Conservation (phyloP, 2,329 filamentous ascomycete species). For the Teratosphaeria viscida region DNA sequence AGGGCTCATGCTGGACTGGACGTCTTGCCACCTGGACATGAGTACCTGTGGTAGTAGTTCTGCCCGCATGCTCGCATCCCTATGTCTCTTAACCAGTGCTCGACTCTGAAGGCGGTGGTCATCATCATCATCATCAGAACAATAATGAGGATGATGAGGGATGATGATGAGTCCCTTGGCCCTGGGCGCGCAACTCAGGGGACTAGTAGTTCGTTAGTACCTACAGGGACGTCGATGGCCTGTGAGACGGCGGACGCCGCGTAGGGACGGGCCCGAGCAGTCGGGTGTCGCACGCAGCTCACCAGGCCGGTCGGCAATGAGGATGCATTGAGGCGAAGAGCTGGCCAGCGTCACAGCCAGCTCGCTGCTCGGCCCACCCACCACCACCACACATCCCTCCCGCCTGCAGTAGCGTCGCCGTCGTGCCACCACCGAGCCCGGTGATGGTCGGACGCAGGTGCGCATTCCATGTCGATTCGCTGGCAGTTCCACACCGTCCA, state of each 20-base stretch:
- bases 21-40: neutral
- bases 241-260: neutral
- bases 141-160: too few species aligned
- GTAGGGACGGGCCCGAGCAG: neutral
- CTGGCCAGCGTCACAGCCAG: too few species aligned
- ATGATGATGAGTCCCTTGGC: neutral
- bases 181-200: neutral
- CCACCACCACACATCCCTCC: neutral
- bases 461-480: neutral
- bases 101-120: neutral
- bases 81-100: neutral
- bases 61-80: neutral
- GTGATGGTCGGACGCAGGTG: neutral
- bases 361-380: neutral
- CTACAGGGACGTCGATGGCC: neutral
- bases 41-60: neutral
- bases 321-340: neutral
- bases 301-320: neutral
- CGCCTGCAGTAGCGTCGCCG: neutral
- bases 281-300: neutral
- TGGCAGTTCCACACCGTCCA: neutral
- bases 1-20: neutral
- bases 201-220: too few species aligned
- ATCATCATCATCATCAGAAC: neutral
- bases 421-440: neutral